A percentile compares a stretch with the other conserved stretches of the same genome.
phyloP scores from a whole-genome alignment of 2,329 filamentous ascomycete genomes.

The Emydomyces testavorans region DNA sequence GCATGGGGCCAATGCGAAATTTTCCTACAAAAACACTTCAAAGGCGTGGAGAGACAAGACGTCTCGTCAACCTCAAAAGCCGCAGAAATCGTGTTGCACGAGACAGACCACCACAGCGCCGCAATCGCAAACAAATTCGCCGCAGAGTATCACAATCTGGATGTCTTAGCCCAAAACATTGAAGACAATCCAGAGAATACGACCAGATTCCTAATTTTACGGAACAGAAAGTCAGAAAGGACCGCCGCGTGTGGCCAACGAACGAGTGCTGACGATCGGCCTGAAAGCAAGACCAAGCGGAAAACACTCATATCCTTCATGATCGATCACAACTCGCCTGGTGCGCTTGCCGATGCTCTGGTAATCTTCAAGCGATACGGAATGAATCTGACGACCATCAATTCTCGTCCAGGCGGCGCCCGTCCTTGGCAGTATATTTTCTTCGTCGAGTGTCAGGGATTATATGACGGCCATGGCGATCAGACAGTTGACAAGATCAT shows the following conservation, averaged over 20 bases:
- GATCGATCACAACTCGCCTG: slow-evolving; percentile 62
- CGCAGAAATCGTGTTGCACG: slow-evolving; percentile 58
- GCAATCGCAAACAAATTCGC: slow-evolving; percentile 71
- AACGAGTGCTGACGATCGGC: neutral
- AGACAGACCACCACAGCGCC: slow-evolving; percentile 49
- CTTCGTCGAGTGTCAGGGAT: slow-evolving; percentile 75
- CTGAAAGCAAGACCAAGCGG: slow-evolving; percentile 16
- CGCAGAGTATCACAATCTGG: slow-evolving; percentile 54
- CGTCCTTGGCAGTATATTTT: slow-evolving; percentile 85
- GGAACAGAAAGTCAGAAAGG: slow-evolving; percentile 25
- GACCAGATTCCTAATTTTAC: slow-evolving; percentile 38
- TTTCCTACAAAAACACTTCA: slow-evolving; percentile 61
- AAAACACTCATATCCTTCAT: slow-evolving; percentile 79
- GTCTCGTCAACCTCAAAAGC: slow-evolving; percentile 76
- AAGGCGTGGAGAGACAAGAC: slow-evolving; percentile 67
- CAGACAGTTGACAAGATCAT: slow-evolving; percentile 24
- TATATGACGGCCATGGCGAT: slow-evolving; percentile 22
- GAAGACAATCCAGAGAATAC: slow-evolving; percentile 39
- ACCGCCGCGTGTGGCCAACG: slow-evolving; percentile 9
- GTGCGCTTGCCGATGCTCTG: slow-evolving; percentile 71
- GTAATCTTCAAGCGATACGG: slow-evolving; percentile 61
- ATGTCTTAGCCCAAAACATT: slow-evolving; percentile 48
- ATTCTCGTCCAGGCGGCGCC: slow-evolving; percentile 65
- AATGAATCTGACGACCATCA: slow-evolving; percentile 83
- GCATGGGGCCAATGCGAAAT: slow-evolving; percentile 80